Percentiles rank a stretch among this genome's conserved stretches.
These are phyloP conservation scores for Marasmius fiardii DNA, from an alignment of 1,284 basidiomycete species.

Conservation along the genomic window DNA sequence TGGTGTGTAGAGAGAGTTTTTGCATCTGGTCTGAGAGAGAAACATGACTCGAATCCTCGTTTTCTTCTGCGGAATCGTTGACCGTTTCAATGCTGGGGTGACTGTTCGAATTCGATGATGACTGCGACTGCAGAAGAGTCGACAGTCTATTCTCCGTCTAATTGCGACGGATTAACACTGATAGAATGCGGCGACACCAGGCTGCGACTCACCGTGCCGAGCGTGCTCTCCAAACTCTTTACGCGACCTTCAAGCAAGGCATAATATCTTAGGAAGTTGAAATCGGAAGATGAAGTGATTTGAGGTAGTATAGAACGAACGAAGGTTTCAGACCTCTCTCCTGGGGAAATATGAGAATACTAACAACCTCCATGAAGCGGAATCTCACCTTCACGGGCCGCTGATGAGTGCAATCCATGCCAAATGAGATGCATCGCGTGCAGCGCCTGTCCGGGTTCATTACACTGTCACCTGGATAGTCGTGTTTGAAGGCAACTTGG, in stretches of 20 bases:
- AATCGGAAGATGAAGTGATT: neutral
- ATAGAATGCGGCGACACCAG: too few species aligned
- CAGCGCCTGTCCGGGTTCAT: neutral
- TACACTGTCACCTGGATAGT: neutral
- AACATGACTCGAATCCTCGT: neutral
- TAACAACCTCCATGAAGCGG: neutral
- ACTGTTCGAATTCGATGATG: neutral
- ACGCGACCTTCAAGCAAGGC: neutral
- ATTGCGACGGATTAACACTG: neutral
- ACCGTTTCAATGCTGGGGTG: neutral
- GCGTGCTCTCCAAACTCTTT: neutral
- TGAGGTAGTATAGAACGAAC: neutral
- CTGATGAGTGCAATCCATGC: neutral
- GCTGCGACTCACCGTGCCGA: neutral
- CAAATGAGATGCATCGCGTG: neutral
- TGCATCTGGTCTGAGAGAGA: neutral
- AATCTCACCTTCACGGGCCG: neutral
- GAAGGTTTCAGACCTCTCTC: neutral
- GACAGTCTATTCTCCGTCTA: neutral
- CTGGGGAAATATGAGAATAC: neutral
- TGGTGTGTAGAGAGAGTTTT: neutral
- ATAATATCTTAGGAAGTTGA: neutral
- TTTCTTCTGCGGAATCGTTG: neutral
- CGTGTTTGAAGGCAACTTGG: neutral
- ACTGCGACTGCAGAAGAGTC: neutral